Evolutionary conservation across 768 basidiomycete species (phyloP).

Genomic region (Auricularia auricula-judae): DNA sequence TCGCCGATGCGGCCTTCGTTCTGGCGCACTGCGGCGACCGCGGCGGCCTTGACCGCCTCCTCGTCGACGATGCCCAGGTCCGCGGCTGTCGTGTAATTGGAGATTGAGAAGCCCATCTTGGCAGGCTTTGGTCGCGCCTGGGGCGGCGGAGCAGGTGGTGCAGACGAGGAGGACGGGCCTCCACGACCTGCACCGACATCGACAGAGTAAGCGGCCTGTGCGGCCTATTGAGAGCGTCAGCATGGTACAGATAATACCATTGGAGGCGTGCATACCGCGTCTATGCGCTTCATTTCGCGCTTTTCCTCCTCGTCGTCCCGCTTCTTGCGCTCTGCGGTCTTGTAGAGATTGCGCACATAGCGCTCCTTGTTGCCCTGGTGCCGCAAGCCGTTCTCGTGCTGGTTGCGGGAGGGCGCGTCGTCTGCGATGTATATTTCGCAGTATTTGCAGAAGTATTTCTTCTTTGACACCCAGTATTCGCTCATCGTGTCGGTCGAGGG

Average conservation of each 20-base stretch:
- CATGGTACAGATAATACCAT: not conserved
- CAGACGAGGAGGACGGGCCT: slow-evolving; percentile 14
- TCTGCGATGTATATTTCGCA: slow-evolving; percentile 96
- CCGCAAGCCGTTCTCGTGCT: slow-evolving; percentile 86
- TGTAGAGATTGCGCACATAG: slow-evolving; percentile 87
- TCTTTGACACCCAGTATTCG: slow-evolving; percentile 89
- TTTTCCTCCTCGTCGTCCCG: slow-evolving; percentile 78
- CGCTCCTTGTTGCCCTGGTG: slow-evolving; percentile 94
- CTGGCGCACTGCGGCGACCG: slow-evolving; percentile 46
- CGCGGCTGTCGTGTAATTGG: slow-evolving; percentile 82
- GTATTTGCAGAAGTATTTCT: slow-evolving; percentile 93
- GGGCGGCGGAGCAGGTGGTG: slow-evolving; percentile 24
- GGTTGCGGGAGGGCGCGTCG: slow-evolving; percentile 82
- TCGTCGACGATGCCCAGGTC: slow-evolving; percentile 74
- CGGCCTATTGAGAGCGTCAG: slow-evolving; percentile 38
- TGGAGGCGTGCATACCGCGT: slow-evolving; percentile 40
- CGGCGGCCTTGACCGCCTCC: slow-evolving; percentile 53
- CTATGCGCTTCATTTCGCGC: slow-evolving; percentile 76
- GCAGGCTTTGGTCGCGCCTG: slow-evolving; percentile 35
- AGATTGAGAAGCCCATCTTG: slow-evolving; percentile 38
- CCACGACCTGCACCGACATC: slow-evolving; percentile 58
- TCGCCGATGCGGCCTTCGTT: slow-evolving; percentile 64
- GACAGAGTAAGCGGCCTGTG: slow-evolving; percentile 65
- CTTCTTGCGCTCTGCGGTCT: slow-evolving; percentile 79
- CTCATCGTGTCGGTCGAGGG: slow-evolving; percentile 40